Percentiles rank a stretch among this genome's conserved stretches.
phyloP scores from a whole-genome alignment of 345 rosid genomes.

The Abelmoschus esculentus region DNA sequence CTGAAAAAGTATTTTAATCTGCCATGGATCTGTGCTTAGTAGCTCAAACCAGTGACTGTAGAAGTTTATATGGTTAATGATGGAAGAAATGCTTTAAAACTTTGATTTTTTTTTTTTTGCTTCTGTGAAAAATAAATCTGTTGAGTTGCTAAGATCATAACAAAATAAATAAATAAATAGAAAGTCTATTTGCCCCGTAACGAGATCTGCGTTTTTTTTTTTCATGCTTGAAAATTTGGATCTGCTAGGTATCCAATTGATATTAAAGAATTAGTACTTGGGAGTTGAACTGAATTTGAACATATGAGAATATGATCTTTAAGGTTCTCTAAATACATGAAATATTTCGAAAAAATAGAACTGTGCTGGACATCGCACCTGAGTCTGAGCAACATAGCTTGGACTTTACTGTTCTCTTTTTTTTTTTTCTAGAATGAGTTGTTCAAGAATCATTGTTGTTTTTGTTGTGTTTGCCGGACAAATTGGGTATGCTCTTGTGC shows the following conservation, averaged over 20 bases:
- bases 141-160: background rate
- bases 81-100: background rate
- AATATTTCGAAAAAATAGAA: background rate
- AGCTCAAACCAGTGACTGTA: background rate
- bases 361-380: background rate
- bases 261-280: background rate
- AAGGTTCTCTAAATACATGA: background rate
- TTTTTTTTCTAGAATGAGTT: background rate
- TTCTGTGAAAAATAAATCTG: background rate
- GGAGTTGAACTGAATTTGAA: background rate
- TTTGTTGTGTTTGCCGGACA: conserved; percentile 51
- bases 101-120: background rate
- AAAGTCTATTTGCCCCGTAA: background rate
- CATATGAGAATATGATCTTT: background rate
- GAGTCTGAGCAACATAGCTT: background rate
- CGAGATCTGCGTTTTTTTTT: background rate
- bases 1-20: background rate
- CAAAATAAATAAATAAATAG: background rate
- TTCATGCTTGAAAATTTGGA: background rate
- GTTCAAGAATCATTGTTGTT: background rate
- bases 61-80: background rate
- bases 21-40: background rate
- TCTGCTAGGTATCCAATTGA: background rate
- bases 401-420: background rate
- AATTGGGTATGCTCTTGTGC: conserved; percentile 98